phyloP scores from a whole-genome alignment of 306 rosid genomes.

The Cucurbita moschata region DNA sequence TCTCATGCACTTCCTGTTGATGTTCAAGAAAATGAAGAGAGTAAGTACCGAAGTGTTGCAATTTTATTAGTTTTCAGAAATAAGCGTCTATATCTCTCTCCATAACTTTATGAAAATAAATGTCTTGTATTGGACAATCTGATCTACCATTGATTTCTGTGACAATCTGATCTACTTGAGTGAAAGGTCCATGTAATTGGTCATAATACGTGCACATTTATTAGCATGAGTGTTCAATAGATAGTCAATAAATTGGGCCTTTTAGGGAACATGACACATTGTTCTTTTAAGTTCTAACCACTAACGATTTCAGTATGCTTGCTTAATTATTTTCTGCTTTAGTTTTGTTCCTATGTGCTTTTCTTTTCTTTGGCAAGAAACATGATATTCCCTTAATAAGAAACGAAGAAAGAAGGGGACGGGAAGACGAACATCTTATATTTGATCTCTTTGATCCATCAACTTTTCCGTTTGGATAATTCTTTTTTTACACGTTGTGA shows the following conservation, averaged over 20 bases:
- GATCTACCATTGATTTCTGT: not conserved
- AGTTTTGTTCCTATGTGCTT: not conserved
- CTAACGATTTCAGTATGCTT: not conserved
- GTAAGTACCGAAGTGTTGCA: constrained; percentile 24
- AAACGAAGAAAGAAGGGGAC: not conserved
- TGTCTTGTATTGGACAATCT: not conserved
- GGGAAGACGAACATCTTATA: not conserved
- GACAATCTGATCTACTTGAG: not conserved
- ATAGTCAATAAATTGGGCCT: not conserved
- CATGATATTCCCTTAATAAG: not conserved
- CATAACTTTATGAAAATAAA: not conserved
- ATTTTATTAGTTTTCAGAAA: constrained; percentile 3
- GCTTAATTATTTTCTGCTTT: not conserved
- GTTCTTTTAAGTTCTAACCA: not conserved
- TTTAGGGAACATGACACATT: not conserved
- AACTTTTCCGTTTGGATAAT: not conserved
- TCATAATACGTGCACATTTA: not conserved
- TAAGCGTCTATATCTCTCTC: not conserved
- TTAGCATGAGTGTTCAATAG: not conserved
- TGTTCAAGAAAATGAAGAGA: constrained; percentile 33
- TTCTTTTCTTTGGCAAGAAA: not conserved
- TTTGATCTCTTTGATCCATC: not conserved
- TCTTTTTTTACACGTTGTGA: not conserved
- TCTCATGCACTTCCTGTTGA: constrained; percentile 41
- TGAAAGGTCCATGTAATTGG: not conserved